phyloP scores from a whole-genome alignment of 805 yeast species.

The Candida methanosorbosa region DNA sequence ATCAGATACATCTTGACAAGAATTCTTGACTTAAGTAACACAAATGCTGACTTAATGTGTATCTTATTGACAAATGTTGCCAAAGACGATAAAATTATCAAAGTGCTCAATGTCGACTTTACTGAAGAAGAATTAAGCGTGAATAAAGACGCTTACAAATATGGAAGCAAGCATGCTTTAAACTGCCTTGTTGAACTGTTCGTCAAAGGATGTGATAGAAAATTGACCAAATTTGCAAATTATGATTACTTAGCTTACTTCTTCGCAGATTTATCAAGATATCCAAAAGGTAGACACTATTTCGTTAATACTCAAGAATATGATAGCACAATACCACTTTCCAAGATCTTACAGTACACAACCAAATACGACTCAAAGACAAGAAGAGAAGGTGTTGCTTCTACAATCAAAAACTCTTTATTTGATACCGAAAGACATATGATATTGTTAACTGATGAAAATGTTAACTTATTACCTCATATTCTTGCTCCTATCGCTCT shows the following conservation, averaged over 20 bases:
- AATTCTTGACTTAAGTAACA: conserved; percentile 46
- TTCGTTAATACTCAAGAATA: conserved; percentile 65
- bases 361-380: conserved; percentile 68
- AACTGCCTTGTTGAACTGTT: conserved; percentile 85
- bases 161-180: conserved; percentile 50
- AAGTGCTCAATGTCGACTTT: conserved; percentile 39
- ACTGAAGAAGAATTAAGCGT: conserved; percentile 22
- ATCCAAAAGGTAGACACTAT: conserved; percentile 63
- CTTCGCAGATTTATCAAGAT: conserved; percentile 85
- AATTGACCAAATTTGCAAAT: conserved; percentile 61
- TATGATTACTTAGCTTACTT: conserved; percentile 81
- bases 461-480: conserved; percentile 72
- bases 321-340: conserved; percentile 69
- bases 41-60: conserved; percentile 72
- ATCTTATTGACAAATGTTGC: conserved; percentile 83
- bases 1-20: conserved; percentile 36
- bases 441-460: conserved; percentile 46
- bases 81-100: conserved; percentile 57
- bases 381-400: conserved; percentile 88
- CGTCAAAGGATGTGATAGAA: conserved; percentile 72
- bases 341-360: conserved; percentile 77
- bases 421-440: conserved; percentile 71
- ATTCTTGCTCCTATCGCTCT: conserved; percentile 74
- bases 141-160: conserved; percentile 32
- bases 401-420: conserved; percentile 82